phyloP scores from a whole-genome alignment of 2,329 filamentous ascomycete genomes.

The Blastomyces gilchristii region DNA sequence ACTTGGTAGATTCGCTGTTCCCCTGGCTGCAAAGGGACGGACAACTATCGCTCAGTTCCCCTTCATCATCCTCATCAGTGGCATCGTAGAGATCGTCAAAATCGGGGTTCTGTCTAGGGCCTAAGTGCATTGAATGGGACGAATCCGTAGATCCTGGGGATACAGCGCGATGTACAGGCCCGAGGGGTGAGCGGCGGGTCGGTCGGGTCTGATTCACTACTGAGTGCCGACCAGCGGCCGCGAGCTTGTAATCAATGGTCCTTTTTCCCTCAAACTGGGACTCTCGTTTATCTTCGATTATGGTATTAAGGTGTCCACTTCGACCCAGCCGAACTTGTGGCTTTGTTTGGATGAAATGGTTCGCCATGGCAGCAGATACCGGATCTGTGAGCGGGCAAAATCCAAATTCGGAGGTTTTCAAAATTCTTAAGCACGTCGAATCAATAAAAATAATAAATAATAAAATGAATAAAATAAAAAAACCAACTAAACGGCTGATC shows the following conservation, averaged over 20 bases:
- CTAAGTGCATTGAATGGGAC: not conserved
- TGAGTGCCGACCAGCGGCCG: not conserved
- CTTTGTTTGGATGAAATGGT: not conserved
- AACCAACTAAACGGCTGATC: not conserved
- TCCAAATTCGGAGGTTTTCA: not conserved
- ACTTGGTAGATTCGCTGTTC: conserved; percentile 36
- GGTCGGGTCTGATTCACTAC: not conserved
- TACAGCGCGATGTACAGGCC: not conserved
- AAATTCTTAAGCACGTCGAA: not conserved
- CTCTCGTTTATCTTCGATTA: conserved; percentile 47
- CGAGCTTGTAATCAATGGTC: conserved; percentile 10
- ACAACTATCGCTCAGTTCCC: conserved; percentile 40
- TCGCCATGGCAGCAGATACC: conserved; percentile 1
- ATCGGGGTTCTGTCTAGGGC: conserved; percentile 42
- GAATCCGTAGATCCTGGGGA: not conserved
- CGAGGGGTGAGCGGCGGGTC: not conserved
- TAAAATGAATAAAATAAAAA: not conserved
- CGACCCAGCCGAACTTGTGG: conserved; percentile 48
- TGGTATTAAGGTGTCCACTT: conserved; percentile 52
- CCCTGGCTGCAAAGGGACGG: conserved; percentile 41
- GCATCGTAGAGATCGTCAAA: conserved; percentile 84
- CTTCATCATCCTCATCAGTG: conserved; percentile 59
- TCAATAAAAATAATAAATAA: too few species aligned
- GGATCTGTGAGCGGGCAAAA: not conserved
- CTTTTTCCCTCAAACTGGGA: conserved; percentile 23